These are phyloP conservation scores for Protomyces lactucae-debilis DNA, from an alignment of 1,139 yeast species.

Conservation along the genomic window DNA sequence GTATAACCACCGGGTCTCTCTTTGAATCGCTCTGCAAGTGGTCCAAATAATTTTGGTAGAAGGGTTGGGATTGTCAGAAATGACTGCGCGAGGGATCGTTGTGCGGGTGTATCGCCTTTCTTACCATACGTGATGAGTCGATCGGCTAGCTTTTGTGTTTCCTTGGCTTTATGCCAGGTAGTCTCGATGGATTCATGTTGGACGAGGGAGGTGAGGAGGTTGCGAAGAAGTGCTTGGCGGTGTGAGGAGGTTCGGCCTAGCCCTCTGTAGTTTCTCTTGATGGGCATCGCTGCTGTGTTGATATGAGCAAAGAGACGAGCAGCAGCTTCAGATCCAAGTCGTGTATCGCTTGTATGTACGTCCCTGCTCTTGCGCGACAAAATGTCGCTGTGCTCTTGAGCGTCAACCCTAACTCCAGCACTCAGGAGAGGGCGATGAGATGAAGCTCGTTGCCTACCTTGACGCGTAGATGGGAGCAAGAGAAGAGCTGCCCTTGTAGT, in stretches of 20 bases:
- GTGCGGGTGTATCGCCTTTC: conserved; percentile 21
- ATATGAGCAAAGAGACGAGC: not conserved
- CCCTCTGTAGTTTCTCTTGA: conserved; percentile 21
- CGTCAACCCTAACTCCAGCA: not conserved
- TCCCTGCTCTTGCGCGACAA: not conserved
- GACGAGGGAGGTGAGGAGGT: conserved; percentile 60
- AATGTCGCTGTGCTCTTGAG: not conserved
- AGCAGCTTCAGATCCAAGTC: not conserved
- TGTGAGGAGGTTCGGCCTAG: conserved; percentile 26
- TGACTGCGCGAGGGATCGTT: conserved; percentile 21
- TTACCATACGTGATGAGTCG: conserved; percentile 52
- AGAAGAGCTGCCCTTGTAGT: not conserved
- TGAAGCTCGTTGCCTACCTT: not conserved
- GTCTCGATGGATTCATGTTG: conserved; percentile 66
- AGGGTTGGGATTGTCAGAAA: conserved; percentile 44
- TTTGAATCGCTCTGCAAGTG: conserved; percentile 59
- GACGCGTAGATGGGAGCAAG: not conserved
- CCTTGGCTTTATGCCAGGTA: conserved; percentile 67
- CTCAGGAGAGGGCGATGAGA: not conserved
- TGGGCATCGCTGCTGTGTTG: conserved; percentile 7
- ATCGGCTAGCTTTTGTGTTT: conserved; percentile 55
- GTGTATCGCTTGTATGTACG: not conserved
- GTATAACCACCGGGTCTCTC: conserved; percentile 77
- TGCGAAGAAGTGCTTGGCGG: conserved; percentile 43
- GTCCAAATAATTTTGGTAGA: conserved; percentile 60